Evolutionary conservation across 768 basidiomycete genomes (phyloP).

Genomic region (Hygrophorus pudorinus): DNA sequence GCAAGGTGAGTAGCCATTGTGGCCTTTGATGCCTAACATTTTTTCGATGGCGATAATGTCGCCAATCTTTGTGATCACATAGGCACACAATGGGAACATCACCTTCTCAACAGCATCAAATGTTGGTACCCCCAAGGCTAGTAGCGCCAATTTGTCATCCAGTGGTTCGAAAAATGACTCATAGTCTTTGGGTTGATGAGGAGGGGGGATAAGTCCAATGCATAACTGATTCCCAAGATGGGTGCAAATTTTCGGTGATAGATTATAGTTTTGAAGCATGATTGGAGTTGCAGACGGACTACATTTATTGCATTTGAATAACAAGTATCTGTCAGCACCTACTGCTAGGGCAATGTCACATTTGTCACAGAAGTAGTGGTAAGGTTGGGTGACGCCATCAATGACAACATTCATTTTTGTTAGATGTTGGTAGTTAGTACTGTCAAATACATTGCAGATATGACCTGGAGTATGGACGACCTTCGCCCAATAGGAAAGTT

Average conservation of each 20-base stretch:
- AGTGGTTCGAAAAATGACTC: constrained; percentile 35
- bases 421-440: constrained; percentile 19
- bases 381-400: constrained; percentile 9
- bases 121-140: constrained; percentile 26
- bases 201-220: constrained; percentile 33
- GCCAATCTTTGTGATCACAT: constrained; percentile 18
- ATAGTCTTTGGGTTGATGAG: constrained; percentile 30
- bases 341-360: constrained; percentile 30
- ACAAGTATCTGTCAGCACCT: constrained; percentile 26
- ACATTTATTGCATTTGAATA: constrained; percentile 18
- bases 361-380: constrained; percentile 22
- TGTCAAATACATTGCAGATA: constrained; percentile 27
- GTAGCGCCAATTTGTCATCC: constrained; percentile 23
- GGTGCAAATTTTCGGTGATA: constrained; percentile 26
- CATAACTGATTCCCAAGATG: constrained; percentile 23
- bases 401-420: constrained; percentile 15
- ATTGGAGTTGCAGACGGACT: constrained; percentile 27
- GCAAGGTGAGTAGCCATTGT: constrained; percentile 24
- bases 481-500: constrained; percentile 10
- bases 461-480: constrained; percentile 7
- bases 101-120: constrained; percentile 18
- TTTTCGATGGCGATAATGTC: constrained; percentile 26
- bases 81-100: constrained; percentile 18
- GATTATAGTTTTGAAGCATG: constrained; percentile 30
- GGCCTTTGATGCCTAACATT: constrained; percentile 25